Conservation (phyloP, 495 filamentous ascomycete species). For the Neurospora tetraspora region DNA sequence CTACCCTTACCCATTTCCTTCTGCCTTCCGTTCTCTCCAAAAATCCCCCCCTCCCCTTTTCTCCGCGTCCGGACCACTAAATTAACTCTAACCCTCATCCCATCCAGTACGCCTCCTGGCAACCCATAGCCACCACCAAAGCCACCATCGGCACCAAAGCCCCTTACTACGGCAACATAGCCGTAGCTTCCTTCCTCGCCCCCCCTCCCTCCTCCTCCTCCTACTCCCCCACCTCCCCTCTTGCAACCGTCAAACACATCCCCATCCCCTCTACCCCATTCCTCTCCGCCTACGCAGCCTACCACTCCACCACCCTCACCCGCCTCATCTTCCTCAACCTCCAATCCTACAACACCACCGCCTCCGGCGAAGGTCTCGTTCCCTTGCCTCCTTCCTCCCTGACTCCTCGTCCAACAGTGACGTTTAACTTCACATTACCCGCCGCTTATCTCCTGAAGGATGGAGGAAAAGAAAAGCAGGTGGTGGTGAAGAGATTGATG, state of each 20-base stretch:
- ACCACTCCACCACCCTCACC: conserved; percentile 31
- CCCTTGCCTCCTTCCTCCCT: conserved; percentile 13
- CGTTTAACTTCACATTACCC: conserved; percentile 34
- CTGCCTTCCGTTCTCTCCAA: background rate
- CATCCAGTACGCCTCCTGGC: conserved; percentile 35
- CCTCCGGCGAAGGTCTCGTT: conserved; percentile 26
- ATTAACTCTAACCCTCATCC: background rate
- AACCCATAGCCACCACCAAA: conserved; percentile 44
- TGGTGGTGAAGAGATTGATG: conserved; percentile 36
- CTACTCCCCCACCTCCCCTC: background rate
- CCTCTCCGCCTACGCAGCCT: conserved; percentile 51
- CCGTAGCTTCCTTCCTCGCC: conserved; percentile 47
- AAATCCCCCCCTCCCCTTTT: background rate
- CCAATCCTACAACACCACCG: conserved; percentile 48
- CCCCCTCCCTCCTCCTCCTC: conserved; percentile 12
- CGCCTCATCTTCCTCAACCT: conserved; percentile 52
- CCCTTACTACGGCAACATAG: conserved; percentile 57
- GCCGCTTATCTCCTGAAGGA: background rate
- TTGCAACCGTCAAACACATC: conserved; percentile 32
- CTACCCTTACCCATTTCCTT: background rate
- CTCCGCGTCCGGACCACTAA: background rate
- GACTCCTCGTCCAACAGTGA: conserved; percentile 18
- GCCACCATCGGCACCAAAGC: conserved; percentile 50
- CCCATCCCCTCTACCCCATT: conserved; percentile 32
- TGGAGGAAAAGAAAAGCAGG: background rate